These are phyloP conservation scores for Aspergillus vadensis DNA, from an alignment of 2,329 filamentous ascomycete species.

Conservation along the genomic window DNA sequence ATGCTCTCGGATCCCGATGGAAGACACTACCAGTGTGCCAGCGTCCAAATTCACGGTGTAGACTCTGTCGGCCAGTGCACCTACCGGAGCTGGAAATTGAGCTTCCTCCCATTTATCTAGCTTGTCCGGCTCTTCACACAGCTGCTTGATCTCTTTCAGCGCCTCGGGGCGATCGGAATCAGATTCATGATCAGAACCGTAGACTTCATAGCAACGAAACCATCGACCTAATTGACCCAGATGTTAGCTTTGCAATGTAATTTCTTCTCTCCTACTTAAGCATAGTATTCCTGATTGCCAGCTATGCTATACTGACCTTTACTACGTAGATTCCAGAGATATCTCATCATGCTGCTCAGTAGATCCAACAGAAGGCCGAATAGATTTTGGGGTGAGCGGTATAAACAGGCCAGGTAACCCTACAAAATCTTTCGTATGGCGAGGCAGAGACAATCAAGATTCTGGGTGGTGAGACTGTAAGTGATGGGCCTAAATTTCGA, in stretches of 20 bases:
- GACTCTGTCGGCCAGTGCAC: too few species aligned
- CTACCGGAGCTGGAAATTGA: constrained; percentile 22
- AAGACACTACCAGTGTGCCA: constrained; percentile 20
- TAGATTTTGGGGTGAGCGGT: too few species aligned
- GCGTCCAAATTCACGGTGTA: constrained; percentile 29
- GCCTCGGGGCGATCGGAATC: neutral
- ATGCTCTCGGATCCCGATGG: constrained; percentile 6
- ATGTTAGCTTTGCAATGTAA: neutral
- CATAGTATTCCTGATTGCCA: too few species aligned
- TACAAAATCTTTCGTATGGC: too few species aligned
- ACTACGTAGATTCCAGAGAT: neutral
- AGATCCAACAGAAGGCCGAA: too few species aligned
- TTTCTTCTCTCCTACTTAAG: too few species aligned
- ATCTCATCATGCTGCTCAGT: neutral
- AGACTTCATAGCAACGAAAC: constrained; percentile 17
- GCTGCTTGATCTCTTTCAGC: neutral
- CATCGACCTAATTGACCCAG: constrained; percentile 13
- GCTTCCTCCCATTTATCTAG: constrained; percentile 25
- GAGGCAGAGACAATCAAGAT: too few species aligned
- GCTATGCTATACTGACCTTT: neutral
- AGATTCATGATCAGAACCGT: too few species aligned
- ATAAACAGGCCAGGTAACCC: too few species aligned
- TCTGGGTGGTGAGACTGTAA: too few species aligned
- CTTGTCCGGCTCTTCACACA: constrained; percentile 10
- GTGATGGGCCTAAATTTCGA: too few species aligned